Conservation (phyloP, 1,284 basidiomycete genomes). For the Neolentinus lepideus region DNA sequence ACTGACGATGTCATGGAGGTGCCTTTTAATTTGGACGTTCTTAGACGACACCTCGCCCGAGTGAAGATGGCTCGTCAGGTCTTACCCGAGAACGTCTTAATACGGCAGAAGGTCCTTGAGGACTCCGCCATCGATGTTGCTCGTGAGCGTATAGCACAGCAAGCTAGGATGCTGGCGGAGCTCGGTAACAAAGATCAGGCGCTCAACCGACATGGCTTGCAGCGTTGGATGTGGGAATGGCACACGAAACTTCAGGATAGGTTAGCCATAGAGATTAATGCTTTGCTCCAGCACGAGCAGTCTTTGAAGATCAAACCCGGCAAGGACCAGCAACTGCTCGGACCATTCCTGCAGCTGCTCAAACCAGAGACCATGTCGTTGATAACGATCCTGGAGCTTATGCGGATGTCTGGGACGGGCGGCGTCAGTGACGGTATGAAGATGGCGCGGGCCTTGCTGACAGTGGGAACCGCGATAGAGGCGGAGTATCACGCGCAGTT, state of each 20-base stretch:
- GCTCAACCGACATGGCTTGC: slow-evolving; percentile 52
- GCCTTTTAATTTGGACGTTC: slow-evolving; percentile 68
- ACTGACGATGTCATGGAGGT: slow-evolving; percentile 27
- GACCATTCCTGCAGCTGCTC: slow-evolving; percentile 72
- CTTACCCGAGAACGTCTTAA: slow-evolving; percentile 57
- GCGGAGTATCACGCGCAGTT: slow-evolving; percentile 83
- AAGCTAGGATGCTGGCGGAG: slow-evolving; percentile 52
- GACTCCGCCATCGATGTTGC: slow-evolving; percentile 83
- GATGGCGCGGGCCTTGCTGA: slow-evolving; percentile 78
- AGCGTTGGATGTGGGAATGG: slow-evolving; percentile 88
- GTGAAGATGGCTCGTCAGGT: slow-evolving; percentile 57
- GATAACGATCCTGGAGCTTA: slow-evolving; percentile 86
- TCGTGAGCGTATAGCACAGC: slow-evolving; percentile 61
- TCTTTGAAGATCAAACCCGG: neutral
- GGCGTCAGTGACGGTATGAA: slow-evolving; percentile 87
- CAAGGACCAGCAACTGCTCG: slow-evolving; percentile 18
- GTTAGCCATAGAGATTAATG: slow-evolving; percentile 50
- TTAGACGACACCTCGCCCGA: slow-evolving; percentile 59
- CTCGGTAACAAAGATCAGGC: slow-evolving; percentile 41
- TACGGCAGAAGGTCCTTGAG: slow-evolving; percentile 80
- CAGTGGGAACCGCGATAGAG: slow-evolving; percentile 83
- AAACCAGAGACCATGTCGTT: slow-evolving; percentile 78
- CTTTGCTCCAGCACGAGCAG: slow-evolving; percentile 35
- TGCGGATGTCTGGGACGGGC: slow-evolving; percentile 77
- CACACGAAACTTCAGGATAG: slow-evolving; percentile 54